Base-by-base conservation (phyloP, 306 rosid species). In the Quercus alba region DNA sequence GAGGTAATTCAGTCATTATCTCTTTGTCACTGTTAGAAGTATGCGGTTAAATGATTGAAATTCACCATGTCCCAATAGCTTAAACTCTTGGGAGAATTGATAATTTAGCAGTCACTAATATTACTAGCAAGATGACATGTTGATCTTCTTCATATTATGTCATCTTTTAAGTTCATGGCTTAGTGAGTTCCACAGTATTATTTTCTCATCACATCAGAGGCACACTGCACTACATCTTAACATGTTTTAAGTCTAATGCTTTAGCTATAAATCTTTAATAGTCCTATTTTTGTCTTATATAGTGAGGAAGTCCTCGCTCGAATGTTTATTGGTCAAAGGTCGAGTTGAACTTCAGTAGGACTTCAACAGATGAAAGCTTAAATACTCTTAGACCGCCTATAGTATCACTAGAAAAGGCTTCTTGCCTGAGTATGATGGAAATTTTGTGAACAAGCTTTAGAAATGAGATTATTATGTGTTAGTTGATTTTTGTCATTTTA, bases 1-100 rank as follows among this genome's bases (percentile, higher is more conserved):
- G 94, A 86, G 97, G 98, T 90, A 82, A 78, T 70, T 21, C 72
- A 35, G 8, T 33, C 46, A 8, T 41, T 41, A 41, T 41, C 46
- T 41, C 46, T 41, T 41, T 41, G 11, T 41, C 3, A 41, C 46
- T 2, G 3, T 2, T 7, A 41, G 46, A 41, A 41, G 0, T 41
- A 41, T 41, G 46, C 3, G 3, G 46, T 41, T 41, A 8, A 41
- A 41, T 8, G 46, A 41, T 7, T 41, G 46, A 41, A 41, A 41
- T 41, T 41, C 7, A 41, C 46, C 46, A 8, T 41, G 7, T 38
- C 9, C 44, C 9, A 35, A 35, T 35, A 35, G 46, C 0, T 7
- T 6, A 7, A 38, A 6, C 2, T 38, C 6, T 6, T 38, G 46
- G 11, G 2, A 41, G 11, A 41, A 41, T 41, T 41, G 46, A 9